Evolutionary conservation across 352 stramenopile genomes (phyloP), one percentile per base, ranked within the genome.

Genomic region (Globisporangium perplexum): DNA sequence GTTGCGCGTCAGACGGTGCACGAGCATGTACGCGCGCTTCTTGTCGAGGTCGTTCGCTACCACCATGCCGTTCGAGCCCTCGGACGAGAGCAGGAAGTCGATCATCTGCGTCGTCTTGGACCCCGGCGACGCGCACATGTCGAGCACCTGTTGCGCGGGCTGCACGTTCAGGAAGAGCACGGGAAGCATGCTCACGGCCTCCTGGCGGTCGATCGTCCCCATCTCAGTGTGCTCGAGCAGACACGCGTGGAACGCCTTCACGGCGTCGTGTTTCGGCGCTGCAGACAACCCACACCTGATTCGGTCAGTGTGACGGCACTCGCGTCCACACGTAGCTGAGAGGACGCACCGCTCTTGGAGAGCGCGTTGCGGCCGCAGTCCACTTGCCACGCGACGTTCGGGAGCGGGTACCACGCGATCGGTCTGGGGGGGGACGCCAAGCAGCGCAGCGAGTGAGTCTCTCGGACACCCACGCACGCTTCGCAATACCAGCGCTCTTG

Each of bases 41-140:
- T 90, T 87, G 76, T 99, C 91, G 52, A 93, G 77, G 66, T 99
- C 96, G 65, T 99, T 99, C 33, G 96, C 96, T 44, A 98, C 72
- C 10, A 99, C 91, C 49, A 96, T 82, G 17, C 96, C 84, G 8
- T 66, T 71, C 38, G 65, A 69, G 55, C 36, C 30, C 6, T 60
- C 45, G 5, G 39, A 33, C 38, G 57, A 23, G 17, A 83, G 55
- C 35, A 94, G 57, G 39, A 93, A 86, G 52, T 98, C 97, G 18
- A 99, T 75, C 49, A 99, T 78, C 69, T 99, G 97, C 42, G 90
- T 97, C 23, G 98, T 99, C 70, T 99, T 99, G 44, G 89, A 98
- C 17, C 98, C 98, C 0, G 98, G 98, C n/a, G 97, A 98, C 15
- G 98, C 97, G 58, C 83, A 93, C 81, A 95, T 92, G 56, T 95